These are phyloP conservation scores for Solanum microdontum DNA, from an alignment of 257 asterid genomes.

Conservation along the genomic window DNA sequence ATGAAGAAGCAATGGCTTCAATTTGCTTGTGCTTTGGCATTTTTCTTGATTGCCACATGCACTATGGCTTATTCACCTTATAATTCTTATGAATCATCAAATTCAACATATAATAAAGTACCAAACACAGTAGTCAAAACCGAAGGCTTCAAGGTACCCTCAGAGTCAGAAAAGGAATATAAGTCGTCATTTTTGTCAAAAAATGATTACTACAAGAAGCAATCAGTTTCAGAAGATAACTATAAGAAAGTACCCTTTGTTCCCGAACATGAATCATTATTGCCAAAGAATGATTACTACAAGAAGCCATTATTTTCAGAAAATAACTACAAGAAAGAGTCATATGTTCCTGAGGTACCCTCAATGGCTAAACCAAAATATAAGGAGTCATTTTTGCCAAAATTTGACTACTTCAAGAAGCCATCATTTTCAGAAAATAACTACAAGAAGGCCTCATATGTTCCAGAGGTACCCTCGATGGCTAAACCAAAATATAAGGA, in stretches of 20 bases:
- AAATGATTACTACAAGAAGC: too few relatives aligned
- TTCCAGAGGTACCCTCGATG: not conserved
- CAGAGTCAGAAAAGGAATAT: not conserved
- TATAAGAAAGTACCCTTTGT: not conserved
- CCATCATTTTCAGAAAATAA: not conserved
- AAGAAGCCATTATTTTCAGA: not conserved
- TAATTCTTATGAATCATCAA: not conserved
- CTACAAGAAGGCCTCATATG: not conserved
- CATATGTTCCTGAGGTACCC: not conserved
- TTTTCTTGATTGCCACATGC: not conserved
- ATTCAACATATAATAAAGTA: not conserved
- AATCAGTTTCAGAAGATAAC: not conserved
- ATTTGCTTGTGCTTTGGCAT: not conserved
- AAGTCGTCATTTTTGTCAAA: not conserved
- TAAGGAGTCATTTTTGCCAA: not conserved
- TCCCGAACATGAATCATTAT: not conserved
- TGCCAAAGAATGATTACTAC: not conserved
- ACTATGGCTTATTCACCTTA: not conserved
- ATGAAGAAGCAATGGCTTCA: not conserved
- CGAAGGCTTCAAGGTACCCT: not conserved
- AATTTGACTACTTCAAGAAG: not conserved
- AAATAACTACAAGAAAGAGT: not conserved
- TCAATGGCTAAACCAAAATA: not conserved
- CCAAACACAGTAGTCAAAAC: not conserved
- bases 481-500: not conserved